phyloP scores from a whole-genome alignment of 2,329 filamentous ascomycete genomes.

The Gnomoniopsis sp. region DNA sequence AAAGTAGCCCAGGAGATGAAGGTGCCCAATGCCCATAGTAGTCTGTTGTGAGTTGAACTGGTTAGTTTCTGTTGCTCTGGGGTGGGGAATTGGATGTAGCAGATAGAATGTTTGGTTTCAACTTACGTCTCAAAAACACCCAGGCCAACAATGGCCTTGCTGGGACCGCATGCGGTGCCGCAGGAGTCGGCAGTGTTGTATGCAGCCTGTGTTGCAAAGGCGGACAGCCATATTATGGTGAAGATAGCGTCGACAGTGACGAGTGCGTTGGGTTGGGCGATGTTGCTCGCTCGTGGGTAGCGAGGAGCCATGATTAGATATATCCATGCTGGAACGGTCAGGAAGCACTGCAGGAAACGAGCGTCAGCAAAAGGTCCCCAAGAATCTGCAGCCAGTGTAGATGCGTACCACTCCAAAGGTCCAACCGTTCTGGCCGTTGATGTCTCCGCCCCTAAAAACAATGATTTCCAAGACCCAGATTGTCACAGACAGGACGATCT shows the following conservation, averaged over 20 bases:
- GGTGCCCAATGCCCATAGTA: constrained; percentile 53
- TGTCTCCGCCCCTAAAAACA: constrained; percentile 48
- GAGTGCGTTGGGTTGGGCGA: constrained; percentile 62
- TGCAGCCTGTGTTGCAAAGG: constrained; percentile 62
- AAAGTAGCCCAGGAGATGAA: constrained; percentile 58
- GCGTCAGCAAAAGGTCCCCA: neutral
- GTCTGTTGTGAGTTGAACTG: constrained; percentile 31
- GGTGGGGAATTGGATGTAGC: neutral
- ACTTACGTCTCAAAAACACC: constrained; percentile 62
- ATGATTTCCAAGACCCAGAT: constrained; percentile 58
- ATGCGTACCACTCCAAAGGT: constrained; percentile 55
- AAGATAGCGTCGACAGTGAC: constrained; percentile 55
- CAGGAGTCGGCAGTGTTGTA: constrained; percentile 58
- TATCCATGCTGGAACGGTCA: constrained; percentile 61
- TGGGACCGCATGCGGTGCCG: constrained; percentile 53
- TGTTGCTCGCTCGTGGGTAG: constrained; percentile 57
- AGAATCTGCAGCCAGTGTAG: neutral
- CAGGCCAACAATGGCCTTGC: constrained; percentile 60
- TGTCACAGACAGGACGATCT: constrained; percentile 52
- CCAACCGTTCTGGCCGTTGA: constrained; percentile 60
- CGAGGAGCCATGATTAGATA: constrained; percentile 64
- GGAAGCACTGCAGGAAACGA: constrained; percentile 51
- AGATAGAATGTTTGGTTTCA: neutral
- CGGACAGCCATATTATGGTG: constrained; percentile 62
- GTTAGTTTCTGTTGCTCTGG: constrained; percentile 17